These are phyloP conservation scores for Russula griseocarnosa DNA, from an alignment of 768 basidiomycete genomes.

Conservation along the genomic window DNA sequence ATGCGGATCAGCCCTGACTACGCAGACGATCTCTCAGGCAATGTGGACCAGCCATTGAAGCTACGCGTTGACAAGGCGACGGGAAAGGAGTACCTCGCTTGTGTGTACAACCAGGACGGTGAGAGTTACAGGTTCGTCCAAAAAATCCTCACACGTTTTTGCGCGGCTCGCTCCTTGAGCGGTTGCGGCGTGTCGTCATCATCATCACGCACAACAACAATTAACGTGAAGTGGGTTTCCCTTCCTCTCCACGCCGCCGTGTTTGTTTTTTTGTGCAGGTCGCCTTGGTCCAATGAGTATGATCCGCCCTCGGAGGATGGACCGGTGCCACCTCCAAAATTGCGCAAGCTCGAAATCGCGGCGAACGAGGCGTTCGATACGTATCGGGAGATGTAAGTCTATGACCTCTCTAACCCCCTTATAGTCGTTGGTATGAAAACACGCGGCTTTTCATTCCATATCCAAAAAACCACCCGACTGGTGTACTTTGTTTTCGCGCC, in stretches of 20 bases:
- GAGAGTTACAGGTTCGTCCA: constrained; percentile 77
- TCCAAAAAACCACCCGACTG: not conserved
- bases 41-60: constrained; percentile 91
- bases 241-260: not conserved
- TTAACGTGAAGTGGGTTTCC: not conserved
- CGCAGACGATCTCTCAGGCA: constrained; percentile 90
- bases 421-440: constrained; percentile 7
- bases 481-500: not conserved
- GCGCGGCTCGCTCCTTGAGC: not conserved
- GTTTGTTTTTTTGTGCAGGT: constrained; percentile 47
- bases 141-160: not conserved
- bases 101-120: constrained; percentile 91
- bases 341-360: constrained; percentile 86
- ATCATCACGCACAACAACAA: too few relatives aligned
- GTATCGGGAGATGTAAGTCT: constrained; percentile 84
- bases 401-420: not conserved
- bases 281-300: constrained; percentile 98
- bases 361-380: constrained; percentile 98
- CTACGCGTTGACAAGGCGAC: constrained; percentile 73
- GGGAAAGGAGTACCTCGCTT: constrained; percentile 86
- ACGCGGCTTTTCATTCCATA: not conserved
- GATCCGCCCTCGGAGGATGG: constrained; percentile 87
- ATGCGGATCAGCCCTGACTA: constrained; percentile 85
- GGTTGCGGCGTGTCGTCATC: not conserved
- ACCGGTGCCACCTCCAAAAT: constrained; percentile 74